phyloP scores from a whole-genome alignment of 2,329 filamentous ascomycete genomes.

The Xylaria hypoxylon region DNA sequence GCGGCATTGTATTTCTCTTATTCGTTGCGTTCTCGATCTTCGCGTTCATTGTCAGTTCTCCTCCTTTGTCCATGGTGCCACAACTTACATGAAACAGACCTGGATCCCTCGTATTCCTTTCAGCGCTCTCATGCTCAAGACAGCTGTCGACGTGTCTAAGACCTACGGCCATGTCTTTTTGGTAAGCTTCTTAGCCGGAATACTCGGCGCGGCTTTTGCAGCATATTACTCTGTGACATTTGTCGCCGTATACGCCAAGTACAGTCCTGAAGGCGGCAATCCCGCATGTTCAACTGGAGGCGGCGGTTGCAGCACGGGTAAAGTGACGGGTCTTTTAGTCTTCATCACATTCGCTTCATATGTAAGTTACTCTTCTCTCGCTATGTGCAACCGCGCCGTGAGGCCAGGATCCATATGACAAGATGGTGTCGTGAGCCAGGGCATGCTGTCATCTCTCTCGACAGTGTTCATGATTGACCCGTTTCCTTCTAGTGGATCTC shows the following conservation, averaged over 20 bases:
- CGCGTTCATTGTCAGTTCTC: slow-evolving; percentile 72
- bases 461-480: slow-evolving; percentile 18
- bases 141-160: slow-evolving; percentile 85
- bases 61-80: not conserved
- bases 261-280: slow-evolving; percentile 71
- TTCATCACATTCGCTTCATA: slow-evolving; percentile 93
- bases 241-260: slow-evolving; percentile 87
- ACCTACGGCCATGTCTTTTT: slow-evolving; percentile 87
- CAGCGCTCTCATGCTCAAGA: slow-evolving; percentile 88
- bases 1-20: slow-evolving; percentile 87
- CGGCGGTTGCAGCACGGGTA: slow-evolving; percentile 77
- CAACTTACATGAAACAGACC: slow-evolving; percentile 53
- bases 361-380: slow-evolving; percentile 55
- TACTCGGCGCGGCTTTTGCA: slow-evolving; percentile 79
- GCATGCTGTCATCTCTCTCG: too few species aligned
- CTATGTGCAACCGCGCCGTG: not conserved
- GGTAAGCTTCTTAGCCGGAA: slow-evolving; percentile 84
- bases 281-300: slow-evolving; percentile 63
- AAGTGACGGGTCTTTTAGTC: slow-evolving; percentile 84
- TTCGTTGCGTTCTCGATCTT: slow-evolving; percentile 84
- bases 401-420: not conserved
- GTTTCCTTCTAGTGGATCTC: slow-evolving; percentile 71
- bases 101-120: slow-evolving; percentile 95
- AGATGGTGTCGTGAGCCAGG: not conserved
- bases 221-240: slow-evolving; percentile 90